Percentiles rank a stretch among this genome's conserved stretches.
These are phyloP conservation scores for Monosporascus sp. DNA, from an alignment of 2,329 filamentous ascomycete genomes.

Conservation along the genomic window DNA sequence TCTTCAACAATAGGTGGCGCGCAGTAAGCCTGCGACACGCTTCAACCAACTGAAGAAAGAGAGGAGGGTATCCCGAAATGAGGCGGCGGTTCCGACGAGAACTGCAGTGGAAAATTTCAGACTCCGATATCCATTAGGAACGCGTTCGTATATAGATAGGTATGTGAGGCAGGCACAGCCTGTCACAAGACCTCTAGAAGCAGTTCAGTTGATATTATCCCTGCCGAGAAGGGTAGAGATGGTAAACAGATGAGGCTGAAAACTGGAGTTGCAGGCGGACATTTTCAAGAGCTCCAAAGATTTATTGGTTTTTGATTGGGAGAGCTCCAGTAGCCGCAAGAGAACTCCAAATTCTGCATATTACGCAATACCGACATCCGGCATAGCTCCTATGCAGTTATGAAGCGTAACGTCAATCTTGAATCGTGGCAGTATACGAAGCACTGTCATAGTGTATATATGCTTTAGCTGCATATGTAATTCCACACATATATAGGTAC, in stretches of 20 bases:
- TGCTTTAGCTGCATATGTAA: no score
- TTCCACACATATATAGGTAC: no score
- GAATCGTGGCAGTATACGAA: no score
- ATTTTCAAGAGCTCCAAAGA: constrained; percentile 10
- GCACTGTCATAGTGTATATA: no score
- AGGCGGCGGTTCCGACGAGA: constrained; percentile 4
- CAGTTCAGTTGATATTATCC: no score
- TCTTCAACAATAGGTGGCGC: constrained; percentile 36
- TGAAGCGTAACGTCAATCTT: no score
- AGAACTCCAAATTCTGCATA: no score
- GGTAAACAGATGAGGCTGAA: no score
- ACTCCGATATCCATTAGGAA: background rate
- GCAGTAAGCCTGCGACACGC: constrained; percentile 28
- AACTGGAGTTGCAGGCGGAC: no score
- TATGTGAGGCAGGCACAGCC: background rate
- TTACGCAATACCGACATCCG: no score
- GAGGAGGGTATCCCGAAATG: background rate
- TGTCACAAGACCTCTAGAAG: background rate
- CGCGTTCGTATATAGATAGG: background rate
- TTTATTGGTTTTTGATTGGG: constrained; percentile 11
- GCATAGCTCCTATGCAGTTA: background rate
- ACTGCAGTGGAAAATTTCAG: background rate
- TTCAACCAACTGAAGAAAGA: constrained; percentile 2
- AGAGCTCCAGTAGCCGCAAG: constrained; percentile 5
- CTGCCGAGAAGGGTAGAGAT: no score